Evolutionary conservation across 345 rosid species (phyloP).

Genomic region (Aquilaria yunnanensis): DNA sequence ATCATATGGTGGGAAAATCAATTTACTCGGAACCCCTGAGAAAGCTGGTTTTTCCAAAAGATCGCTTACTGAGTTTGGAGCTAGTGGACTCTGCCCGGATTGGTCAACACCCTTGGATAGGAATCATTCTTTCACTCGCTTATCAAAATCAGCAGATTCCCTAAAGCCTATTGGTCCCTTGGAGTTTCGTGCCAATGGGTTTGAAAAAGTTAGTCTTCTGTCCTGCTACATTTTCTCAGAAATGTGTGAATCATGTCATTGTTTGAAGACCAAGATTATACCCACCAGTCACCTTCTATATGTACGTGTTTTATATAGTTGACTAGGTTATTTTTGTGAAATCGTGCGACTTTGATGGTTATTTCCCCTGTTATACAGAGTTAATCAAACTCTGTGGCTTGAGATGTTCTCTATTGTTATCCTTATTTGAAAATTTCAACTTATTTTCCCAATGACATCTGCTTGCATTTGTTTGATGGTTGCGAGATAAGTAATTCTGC

Average conservation of each 20-base stretch:
- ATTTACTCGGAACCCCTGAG: conserved; percentile 21
- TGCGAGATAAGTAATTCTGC: too few relatives aligned
- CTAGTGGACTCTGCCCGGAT: conserved; percentile 24
- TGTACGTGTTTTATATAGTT: neutral
- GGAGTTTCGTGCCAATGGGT: conserved; percentile 29
- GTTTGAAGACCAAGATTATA: neutral
- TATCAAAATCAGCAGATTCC: conserved; percentile 25
- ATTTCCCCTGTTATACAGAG: too few relatives aligned
- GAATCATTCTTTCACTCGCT: conserved; percentile 24
- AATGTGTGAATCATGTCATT: conserved; percentile 6
- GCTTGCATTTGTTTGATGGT: too few relatives aligned
- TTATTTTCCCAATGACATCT: too few relatives aligned
- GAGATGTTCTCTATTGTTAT: too few relatives aligned
- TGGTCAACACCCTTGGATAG: conserved; percentile 26
- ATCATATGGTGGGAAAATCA: conserved; percentile 23
- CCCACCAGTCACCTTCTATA: too few relatives aligned
- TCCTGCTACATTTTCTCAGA: conserved; percentile 6
- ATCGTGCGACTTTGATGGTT: too few relatives aligned
- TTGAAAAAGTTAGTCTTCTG: conserved; percentile 40
- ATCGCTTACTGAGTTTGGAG: conserved; percentile 27
- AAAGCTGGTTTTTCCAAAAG: conserved; percentile 18
- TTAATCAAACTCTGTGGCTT: too few relatives aligned
- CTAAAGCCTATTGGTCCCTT: conserved; percentile 20
- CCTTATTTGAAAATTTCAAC: too few relatives aligned
- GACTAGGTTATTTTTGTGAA: neutral